Base-by-base conservation (phyloP, 768 basidiomycete species). In the Kwoniella pini region DNA sequence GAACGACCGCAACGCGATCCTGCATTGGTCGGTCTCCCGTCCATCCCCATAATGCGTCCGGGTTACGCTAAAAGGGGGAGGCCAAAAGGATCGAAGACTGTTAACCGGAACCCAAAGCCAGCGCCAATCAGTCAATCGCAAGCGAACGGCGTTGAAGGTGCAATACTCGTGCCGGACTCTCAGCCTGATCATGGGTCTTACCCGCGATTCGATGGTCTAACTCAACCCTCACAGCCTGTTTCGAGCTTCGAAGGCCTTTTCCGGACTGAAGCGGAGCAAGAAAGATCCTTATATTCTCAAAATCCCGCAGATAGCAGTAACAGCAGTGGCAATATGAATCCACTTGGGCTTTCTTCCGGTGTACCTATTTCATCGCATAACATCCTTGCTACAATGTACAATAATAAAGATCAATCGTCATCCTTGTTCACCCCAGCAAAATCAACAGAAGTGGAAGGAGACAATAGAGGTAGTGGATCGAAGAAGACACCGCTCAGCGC, bases 41-140 rank as follows among this genome's bases (percentile, higher is more conserved):
- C 42, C 11, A 45, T 45, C 13, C 15, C 26, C 7, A 11, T 15
- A 36, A 36, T 7, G 15, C 33, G 33, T 36, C 33, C 33, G 33
- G 15, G 7, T 7, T 36, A 36, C 6, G 11, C 39, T 40, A 63
- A 58, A 31, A 48, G 49, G 6, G 55, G 62, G 15, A 26, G 62
- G 53, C 62, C 55, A 15, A 61, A 62, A 26, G 54, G 54, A 13
- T 56, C 54, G 21, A 63, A 52, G 19, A 53, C 55, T 0, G 36
- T 48, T 3, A 38, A 46, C 39, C 55, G 55, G 12, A 57, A 49
- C 17, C 19, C 44, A 36, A 36, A 36, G 15, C 30, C 28, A 15
- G 19, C 30, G 13, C 6, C 30, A 50, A 21, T 15, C 17, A n/a
- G 13, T 4, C 48, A 49, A 7, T 9, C 52, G 22, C 40, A 21